Conservation (phyloP, 495 filamentous ascomycete species). For the Entonaema liquescens region DNA sequence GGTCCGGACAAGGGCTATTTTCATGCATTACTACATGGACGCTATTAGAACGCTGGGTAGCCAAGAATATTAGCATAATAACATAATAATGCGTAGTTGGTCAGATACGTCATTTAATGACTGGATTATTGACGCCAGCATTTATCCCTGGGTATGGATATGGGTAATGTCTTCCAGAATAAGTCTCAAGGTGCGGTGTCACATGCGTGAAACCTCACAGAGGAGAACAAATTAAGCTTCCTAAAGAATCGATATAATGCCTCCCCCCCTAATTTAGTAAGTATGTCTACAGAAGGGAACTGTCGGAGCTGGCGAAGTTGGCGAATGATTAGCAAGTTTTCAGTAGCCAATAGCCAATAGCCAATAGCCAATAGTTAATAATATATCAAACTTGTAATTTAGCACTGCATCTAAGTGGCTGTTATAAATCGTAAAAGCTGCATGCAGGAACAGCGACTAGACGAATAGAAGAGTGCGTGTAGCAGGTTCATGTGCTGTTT, state of each 20-base stretch:
- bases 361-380: neutral
- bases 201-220: conserved; percentile 22
- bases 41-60: neutral
- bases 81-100: neutral
- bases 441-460: neutral
- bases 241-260: neutral
- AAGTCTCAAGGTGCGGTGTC: neutral
- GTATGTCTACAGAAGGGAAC: neutral
- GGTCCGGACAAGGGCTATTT: conserved; percentile 24
- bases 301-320: neutral
- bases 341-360: neutral
- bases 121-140: neutral
- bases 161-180: too few species aligned
- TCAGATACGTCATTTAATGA: conserved; percentile 10
- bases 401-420: conserved; percentile 2
- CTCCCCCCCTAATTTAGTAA: neutral
- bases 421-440: conserved; percentile 6
- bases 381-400: neutral
- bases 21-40: conserved; percentile 17
- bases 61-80: neutral
- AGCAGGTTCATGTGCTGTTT: conserved; percentile 24
- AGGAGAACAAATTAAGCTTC: neutral
- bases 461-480: conserved; percentile 3
- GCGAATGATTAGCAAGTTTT: neutral
- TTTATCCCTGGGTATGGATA: neutral